Evolutionary conservation across 148 eudicot species (phyloP).

Genomic region (Camellia sinensis): DNA sequence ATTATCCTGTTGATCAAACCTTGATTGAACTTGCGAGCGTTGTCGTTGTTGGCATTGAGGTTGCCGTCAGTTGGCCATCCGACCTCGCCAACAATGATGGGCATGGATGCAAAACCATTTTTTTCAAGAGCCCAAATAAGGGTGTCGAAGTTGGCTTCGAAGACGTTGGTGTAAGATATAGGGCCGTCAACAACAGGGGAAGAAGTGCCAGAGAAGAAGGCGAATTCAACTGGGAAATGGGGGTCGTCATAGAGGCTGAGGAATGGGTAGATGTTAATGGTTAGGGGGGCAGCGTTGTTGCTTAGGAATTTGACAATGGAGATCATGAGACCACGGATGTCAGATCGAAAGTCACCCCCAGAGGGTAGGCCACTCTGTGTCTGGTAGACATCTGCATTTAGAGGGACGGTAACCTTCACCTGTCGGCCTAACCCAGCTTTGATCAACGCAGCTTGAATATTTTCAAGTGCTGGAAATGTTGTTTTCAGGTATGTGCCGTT

Average conservation of each 20-base stretch:
- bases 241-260: slow-evolving; percentile 85
- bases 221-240: slow-evolving; percentile 75
- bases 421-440: slow-evolving; percentile 80
- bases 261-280: slow-evolving; percentile 89
- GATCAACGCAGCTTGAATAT: slow-evolving; percentile 85
- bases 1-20: slow-evolving; percentile 54
- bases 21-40: slow-evolving; percentile 75
- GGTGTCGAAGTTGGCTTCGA: slow-evolving; percentile 92
- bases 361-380: slow-evolving; percentile 62
- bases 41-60: slow-evolving; percentile 47
- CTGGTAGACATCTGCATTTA: slow-evolving; percentile 86
- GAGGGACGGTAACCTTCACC: slow-evolving; percentile 78
- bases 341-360: slow-evolving; percentile 71
- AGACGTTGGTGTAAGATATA: slow-evolving; percentile 65
- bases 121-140: slow-evolving; percentile 73
- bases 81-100: slow-evolving; percentile 84
- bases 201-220: slow-evolving; percentile 70
- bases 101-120: slow-evolving; percentile 57
- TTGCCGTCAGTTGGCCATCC: slow-evolving; percentile 95
- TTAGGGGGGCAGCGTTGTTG: slow-evolving; percentile 56
- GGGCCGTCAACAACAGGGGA: slow-evolving; percentile 73
- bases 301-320: slow-evolving; percentile 60
- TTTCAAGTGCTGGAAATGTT: slow-evolving; percentile 77
- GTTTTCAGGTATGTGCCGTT: slow-evolving; percentile 52
- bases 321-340: slow-evolving; percentile 64